Conservation (phyloP, 73 alveolate species). For the Diophrys appendiculata region DNA sequence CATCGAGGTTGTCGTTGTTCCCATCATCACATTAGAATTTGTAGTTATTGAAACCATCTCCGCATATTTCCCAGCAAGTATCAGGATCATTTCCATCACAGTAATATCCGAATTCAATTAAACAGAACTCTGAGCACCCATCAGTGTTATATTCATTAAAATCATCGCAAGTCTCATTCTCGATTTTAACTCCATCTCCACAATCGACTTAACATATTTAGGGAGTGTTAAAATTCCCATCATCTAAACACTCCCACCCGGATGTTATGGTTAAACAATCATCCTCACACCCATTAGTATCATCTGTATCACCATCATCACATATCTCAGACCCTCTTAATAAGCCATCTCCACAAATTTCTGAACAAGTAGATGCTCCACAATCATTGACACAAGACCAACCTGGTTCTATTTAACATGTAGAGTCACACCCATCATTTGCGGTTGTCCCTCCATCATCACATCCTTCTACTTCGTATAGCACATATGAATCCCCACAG, state of each 20-base stretch:
- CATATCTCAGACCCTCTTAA: no score
- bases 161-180: no score
- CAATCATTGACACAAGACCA: constrained; percentile 28
- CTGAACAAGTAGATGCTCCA: not conserved
- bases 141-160: no score
- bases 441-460: constrained; percentile 33
- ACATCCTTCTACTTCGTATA: no score
- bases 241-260: no score
- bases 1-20: constrained; percentile 19
- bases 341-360: no score
- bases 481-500: not conserved
- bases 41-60: constrained; percentile 40
- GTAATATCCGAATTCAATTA: no score
- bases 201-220: no score
- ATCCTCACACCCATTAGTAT: constrained; percentile 33
- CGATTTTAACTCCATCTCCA: no score
- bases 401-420: constrained; percentile 24
- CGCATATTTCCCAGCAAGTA: constrained; percentile 31
- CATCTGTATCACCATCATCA: constrained; percentile 24
- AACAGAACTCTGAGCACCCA: no score
- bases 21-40: constrained; percentile 46
- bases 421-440: constrained; percentile 51
- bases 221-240: no score
- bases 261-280: constrained; percentile 42
- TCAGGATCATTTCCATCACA: no score